phyloP scores from a whole-genome alignment of 2,329 filamentous ascomycete species.

The Pseudopyricularia cyperi region DNA sequence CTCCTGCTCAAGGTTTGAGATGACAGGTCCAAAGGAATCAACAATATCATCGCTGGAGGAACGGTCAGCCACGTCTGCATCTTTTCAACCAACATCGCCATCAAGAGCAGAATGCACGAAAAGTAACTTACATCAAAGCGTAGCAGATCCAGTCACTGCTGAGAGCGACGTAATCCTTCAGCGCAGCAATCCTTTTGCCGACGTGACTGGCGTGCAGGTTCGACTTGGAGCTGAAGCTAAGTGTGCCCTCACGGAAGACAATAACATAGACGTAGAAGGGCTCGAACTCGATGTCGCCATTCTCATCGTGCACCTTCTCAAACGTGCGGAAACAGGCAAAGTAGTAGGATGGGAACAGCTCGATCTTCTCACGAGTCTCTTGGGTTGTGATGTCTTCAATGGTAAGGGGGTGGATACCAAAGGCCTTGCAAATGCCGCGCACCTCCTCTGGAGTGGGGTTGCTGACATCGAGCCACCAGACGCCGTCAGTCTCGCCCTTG shows the following conservation, averaged over 20 bases:
- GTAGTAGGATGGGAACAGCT: constrained; percentile 94
- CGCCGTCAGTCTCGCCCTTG: constrained; percentile 54
- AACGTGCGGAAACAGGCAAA: constrained; percentile 97
- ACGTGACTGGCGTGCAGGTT: constrained; percentile 84
- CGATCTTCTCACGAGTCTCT: constrained; percentile 95
- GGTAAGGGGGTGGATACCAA: constrained; percentile 89
- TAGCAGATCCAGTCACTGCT: constrained; percentile 99
- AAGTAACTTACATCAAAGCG: constrained; percentile 67
- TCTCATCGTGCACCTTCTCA: constrained; percentile 62
- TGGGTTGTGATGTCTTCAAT: constrained; percentile 93
- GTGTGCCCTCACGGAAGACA: constrained; percentile 86
- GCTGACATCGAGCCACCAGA: constrained; percentile 98
- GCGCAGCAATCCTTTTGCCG: constrained; percentile 75
- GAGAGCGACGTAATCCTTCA: constrained; percentile 89
- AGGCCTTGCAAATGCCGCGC: constrained; percentile 78
- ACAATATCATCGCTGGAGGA: constrained; percentile 79
- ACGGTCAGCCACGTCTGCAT: constrained; percentile 11
- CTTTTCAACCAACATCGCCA: neutral
- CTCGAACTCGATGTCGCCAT: constrained; percentile 72
- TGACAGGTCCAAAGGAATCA: constrained; percentile 84
- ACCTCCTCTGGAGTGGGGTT: constrained; percentile 84
- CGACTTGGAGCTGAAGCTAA: constrained; percentile 86
- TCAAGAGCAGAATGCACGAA: constrained; percentile 6
- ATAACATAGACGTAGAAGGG: constrained; percentile 95
- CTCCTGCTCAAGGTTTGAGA: constrained; percentile 73